phyloP scores from a whole-genome alignment of 805 yeast genomes.

The Candida vaughaniae region DNA sequence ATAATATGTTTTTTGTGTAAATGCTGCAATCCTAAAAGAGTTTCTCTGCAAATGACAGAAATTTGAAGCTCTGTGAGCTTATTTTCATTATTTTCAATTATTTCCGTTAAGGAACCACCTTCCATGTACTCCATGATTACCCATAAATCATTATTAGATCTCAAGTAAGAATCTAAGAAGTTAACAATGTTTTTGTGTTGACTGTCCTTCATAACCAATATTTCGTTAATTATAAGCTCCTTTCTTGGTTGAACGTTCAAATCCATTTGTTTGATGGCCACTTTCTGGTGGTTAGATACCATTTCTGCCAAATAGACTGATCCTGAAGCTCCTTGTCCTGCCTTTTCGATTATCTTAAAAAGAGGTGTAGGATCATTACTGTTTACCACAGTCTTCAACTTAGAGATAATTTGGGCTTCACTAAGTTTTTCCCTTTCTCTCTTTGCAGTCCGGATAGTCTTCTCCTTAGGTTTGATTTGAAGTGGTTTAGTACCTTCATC shows the following conservation, averaged over 20 bases:
- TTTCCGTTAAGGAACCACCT: slow-evolving; percentile 96
- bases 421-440: slow-evolving; percentile 53
- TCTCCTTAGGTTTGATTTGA: slow-evolving; percentile 14
- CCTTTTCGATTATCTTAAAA: slow-evolving; percentile 74
- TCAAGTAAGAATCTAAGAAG: slow-evolving; percentile 84
- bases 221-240: slow-evolving; percentile 93
- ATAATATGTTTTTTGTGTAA: slow-evolving; percentile 90
- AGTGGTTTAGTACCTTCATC: slow-evolving; percentile 6
- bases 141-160: slow-evolving; percentile 83
- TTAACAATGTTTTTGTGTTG: slow-evolving; percentile 94
- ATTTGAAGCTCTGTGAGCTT: slow-evolving; percentile 83
- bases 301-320: slow-evolving; percentile 86
- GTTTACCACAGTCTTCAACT: slow-evolving; percentile 77
- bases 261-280: slow-evolving; percentile 97
- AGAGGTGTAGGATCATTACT: slow-evolving; percentile 82
- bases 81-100: slow-evolving; percentile 80
- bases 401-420: slow-evolving; percentile 85
- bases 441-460: slow-evolving; percentile 40
- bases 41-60: slow-evolving; percentile 86
- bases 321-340: slow-evolving; percentile 98
- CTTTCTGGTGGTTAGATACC: slow-evolving; percentile 58
- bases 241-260: slow-evolving; percentile 87
- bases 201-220: slow-evolving; percentile 93
- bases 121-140: slow-evolving; percentile 99
- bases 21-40: slow-evolving; percentile 87